phyloP scores from a whole-genome alignment of 2,329 filamentous ascomycete species.

The Monilinia fructigena region DNA sequence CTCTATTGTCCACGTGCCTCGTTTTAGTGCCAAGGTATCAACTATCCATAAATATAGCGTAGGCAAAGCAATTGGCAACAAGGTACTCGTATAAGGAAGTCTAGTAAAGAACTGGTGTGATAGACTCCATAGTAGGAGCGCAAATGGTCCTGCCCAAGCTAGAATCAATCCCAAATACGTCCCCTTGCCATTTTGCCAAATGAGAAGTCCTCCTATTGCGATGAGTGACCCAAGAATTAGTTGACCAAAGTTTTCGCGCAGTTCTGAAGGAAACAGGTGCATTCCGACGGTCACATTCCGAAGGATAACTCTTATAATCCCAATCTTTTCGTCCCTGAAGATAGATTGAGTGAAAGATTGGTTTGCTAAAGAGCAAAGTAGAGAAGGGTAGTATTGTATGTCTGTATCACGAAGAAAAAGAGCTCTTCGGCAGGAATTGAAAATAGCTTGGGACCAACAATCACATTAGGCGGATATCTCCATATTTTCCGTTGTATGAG shows the following conservation, averaged over 20 bases:
- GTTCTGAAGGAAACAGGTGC: constrained; percentile 24
- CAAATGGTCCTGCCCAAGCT: constrained; percentile 65
- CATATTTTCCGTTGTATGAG: constrained; percentile 67
- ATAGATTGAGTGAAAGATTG: constrained; percentile 56
- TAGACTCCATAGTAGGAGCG: constrained; percentile 62
- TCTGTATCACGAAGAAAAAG: constrained; percentile 77
- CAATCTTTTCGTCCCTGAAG: constrained; percentile 39
- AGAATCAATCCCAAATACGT: constrained; percentile 71
- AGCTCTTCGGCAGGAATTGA: constrained; percentile 70
- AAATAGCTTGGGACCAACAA: constrained; percentile 61
- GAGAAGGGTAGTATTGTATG: constrained; percentile 67
- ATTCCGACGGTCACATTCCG: constrained; percentile 25
- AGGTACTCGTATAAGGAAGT: constrained; percentile 57
- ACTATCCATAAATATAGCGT: constrained; percentile 72
- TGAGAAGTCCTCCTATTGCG: constrained; percentile 46
- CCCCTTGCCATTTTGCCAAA: constrained; percentile 48
- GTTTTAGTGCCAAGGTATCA: constrained; percentile 64
- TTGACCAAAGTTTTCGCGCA: constrained; percentile 50
- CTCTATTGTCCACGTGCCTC: constrained; percentile 72
- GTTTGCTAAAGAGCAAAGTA: constrained; percentile 68
- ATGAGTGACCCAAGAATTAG: constrained; percentile 47
- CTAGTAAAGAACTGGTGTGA: constrained; percentile 62
- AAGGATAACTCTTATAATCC: constrained; percentile 43
- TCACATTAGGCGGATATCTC: constrained; percentile 66
- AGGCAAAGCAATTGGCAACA: constrained; percentile 59